Conservation (phyloP, 2,329 filamentous ascomycete genomes). For the Xylaria sp. region DNA sequence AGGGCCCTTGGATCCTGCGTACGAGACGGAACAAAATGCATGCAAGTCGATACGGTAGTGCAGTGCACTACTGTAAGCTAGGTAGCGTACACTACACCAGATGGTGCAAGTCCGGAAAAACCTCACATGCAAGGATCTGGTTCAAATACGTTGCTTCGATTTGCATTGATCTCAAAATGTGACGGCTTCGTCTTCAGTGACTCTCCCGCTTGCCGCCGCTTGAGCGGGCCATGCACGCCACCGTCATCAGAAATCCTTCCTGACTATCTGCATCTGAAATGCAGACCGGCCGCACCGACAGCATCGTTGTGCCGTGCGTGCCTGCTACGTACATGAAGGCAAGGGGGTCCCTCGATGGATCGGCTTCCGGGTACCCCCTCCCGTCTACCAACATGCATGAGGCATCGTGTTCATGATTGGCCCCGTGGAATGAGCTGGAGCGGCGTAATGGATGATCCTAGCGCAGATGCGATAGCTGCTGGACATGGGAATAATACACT, state of each 20-base stretch:
- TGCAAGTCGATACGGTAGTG: constrained; percentile 24
- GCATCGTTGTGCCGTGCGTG: background rate
- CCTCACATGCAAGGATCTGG: constrained; percentile 21
- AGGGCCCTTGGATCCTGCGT: constrained; percentile 20
- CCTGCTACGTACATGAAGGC: constrained; percentile 27
- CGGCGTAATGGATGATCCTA: constrained; percentile 33
- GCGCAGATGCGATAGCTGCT: background rate
- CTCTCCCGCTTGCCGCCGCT: background rate
- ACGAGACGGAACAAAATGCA: constrained; percentile 41
- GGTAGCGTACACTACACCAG: background rate
- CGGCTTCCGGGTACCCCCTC: constrained; percentile 39
- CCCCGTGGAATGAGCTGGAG: constrained; percentile 41
- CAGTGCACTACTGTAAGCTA: background rate
- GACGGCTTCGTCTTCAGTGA: background rate
- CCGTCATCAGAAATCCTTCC: background rate
- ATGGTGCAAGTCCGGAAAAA: background rate
- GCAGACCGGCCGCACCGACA: constrained; percentile 3
- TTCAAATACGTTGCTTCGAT: background rate
- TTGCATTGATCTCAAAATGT: constrained; percentile 47
- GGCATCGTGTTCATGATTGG: constrained; percentile 42
- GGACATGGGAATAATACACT: constrained; percentile 1
- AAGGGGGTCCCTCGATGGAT: constrained; percentile 44
- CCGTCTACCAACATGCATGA: constrained; percentile 29
- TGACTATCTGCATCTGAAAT: constrained; percentile 11
- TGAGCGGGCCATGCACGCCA: constrained; percentile 6